phyloP scores from a whole-genome alignment of 163 green algal genomes.

The Coccomyxa subellipsoidea region DNA sequence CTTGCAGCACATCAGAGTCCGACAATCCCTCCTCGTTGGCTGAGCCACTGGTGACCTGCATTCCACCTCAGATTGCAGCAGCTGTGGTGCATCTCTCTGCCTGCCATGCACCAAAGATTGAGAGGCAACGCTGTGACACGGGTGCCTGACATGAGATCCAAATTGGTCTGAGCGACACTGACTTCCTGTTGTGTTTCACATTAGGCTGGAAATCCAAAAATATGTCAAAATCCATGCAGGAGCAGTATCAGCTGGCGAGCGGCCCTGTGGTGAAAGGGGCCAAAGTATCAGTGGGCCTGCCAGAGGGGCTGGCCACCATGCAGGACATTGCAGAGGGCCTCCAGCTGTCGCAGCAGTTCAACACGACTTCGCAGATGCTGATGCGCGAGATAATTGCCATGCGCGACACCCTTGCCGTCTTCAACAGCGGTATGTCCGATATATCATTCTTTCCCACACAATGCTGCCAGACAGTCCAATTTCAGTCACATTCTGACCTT shows the following conservation, averaged over 20 bases:
- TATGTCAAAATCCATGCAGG: too few species aligned
- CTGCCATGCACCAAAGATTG: neutral
- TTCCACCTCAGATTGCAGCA: neutral
- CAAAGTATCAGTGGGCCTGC: neutral
- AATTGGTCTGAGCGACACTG: too few species aligned
- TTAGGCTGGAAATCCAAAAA: too few species aligned
- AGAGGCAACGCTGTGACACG: too few species aligned
- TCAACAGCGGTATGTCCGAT: neutral
- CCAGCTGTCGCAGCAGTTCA: conserved; percentile 18
- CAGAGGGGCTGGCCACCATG: conserved; percentile 8
- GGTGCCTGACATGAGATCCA: too few species aligned
- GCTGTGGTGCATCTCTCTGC: neutral
- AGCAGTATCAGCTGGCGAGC: neutral
- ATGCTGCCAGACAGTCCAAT: too few species aligned
- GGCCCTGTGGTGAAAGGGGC: neutral
- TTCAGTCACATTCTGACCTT: neutral
- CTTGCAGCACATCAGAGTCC: neutral
- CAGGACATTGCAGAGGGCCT: conserved; percentile 15
- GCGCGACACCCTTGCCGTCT: neutral
- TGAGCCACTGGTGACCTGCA: neutral
- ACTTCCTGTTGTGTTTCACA: too few species aligned
- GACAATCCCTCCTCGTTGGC: neutral
- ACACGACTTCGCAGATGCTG: conserved; percentile 14
- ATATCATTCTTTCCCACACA: too few species aligned
- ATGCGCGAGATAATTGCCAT: neutral